Evolutionary conservation across 2,329 filamentous ascomycete genomes (phyloP).

Genomic region (Cladobotryum mycophilum): DNA sequence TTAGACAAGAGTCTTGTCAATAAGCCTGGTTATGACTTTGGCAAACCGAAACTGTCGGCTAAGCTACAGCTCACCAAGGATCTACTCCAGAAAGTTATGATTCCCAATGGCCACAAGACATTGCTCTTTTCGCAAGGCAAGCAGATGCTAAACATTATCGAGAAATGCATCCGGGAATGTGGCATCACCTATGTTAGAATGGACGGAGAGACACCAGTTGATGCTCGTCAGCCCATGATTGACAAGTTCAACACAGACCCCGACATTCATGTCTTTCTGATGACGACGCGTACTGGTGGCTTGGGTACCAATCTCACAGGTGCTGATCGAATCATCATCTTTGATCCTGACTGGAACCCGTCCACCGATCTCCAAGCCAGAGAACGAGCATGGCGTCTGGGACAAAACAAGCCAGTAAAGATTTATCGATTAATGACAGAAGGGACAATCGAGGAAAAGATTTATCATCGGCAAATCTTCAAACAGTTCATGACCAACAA

Average conservation of each 20-base stretch:
- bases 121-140: constrained; percentile 88
- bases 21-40: constrained; percentile 68
- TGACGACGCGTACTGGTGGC: constrained; percentile 93
- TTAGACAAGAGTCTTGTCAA: constrained; percentile 52
- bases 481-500: constrained; percentile 98
- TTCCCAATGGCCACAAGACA: constrained; percentile 83
- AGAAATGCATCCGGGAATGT: constrained; percentile 68
- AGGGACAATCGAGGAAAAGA: constrained; percentile 98
- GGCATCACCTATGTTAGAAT: constrained; percentile 76
- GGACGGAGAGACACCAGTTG: constrained; percentile 88
- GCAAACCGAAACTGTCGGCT: constrained; percentile 70
- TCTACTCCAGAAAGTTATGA: constrained; percentile 76
- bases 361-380: constrained; percentile 93
- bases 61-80: constrained; percentile 95
- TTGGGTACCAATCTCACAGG: constrained; percentile 92
- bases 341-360: constrained; percentile 97
- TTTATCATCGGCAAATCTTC: constrained; percentile 97
- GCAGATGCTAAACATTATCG: constrained; percentile 92
- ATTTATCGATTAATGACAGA: constrained; percentile 98
- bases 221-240: constrained; percentile 80
- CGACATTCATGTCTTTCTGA: constrained; percentile 75
- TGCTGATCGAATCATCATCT: constrained; percentile 93
- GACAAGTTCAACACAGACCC: constrained; percentile 86
- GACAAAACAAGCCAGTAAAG: constrained; percentile 89
- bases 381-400: constrained; percentile 90